phyloP scores from a whole-genome alignment of 2,329 filamentous ascomycete genomes.

The Alternaria postmessia region DNA sequence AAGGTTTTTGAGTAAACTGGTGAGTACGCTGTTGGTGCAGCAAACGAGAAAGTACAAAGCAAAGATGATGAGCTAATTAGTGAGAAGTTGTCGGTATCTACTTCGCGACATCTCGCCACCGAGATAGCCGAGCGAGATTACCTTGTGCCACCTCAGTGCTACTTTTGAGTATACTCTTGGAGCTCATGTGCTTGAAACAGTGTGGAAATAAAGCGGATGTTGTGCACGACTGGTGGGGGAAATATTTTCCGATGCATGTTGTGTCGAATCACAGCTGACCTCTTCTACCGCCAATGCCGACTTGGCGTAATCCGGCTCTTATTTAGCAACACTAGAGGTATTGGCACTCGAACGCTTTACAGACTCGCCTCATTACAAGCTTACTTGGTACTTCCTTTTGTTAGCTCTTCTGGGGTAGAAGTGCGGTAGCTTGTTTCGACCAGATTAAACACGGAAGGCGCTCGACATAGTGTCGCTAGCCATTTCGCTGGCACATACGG shows the following conservation, averaged over 20 bases:
- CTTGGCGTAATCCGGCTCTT: not conserved
- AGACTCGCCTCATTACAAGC: not conserved
- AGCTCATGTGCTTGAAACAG: not conserved
- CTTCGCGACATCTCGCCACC: not conserved
- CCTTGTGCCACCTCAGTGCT: not conserved
- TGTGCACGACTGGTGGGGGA: not conserved
- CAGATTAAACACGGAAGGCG: not conserved
- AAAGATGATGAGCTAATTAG: not conserved
- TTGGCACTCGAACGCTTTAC: not conserved
- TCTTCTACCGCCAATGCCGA: not conserved
- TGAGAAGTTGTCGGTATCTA: not conserved
- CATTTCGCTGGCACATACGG: not conserved
- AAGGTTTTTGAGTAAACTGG: not conserved
- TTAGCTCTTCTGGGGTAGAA: not conserved
- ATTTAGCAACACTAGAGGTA: not conserved
- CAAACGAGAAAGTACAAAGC: not conserved
- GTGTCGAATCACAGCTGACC: not conserved
- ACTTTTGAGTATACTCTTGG: not conserved
- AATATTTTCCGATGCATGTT: not conserved
- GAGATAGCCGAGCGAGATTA: not conserved
- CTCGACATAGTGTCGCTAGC: not conserved
- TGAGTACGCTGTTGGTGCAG: too few relatives aligned
- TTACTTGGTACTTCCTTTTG: not conserved
- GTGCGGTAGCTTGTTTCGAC: not conserved
- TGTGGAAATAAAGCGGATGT: not conserved